These are phyloP conservation scores for Termitomyces sp. DNA, from an alignment of 768 basidiomycete species.

Conservation along the genomic window DNA sequence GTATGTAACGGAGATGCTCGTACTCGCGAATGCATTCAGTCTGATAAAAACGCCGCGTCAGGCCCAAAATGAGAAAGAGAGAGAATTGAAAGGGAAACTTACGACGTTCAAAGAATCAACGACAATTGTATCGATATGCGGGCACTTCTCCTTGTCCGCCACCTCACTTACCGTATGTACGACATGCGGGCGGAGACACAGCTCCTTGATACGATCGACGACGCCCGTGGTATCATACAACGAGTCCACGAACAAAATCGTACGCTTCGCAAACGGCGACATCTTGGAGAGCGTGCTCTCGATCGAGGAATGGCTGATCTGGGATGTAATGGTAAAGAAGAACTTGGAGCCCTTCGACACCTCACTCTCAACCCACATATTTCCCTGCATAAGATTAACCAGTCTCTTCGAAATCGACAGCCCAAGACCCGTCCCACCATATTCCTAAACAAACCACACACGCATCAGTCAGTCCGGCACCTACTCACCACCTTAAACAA, in stretches of 20 bases:
- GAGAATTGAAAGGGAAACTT: too few relatives aligned
- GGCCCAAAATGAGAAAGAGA: neutral
- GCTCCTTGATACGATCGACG: conserved; percentile 66
- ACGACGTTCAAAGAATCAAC: conserved; percentile 86
- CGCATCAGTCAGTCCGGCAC: neutral
- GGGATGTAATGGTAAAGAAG: conserved; percentile 93
- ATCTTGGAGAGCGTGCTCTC: conserved; percentile 75
- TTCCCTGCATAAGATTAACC: conserved; percentile 95
- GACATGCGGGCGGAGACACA: conserved; percentile 73
- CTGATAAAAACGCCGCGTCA: conserved; percentile 31
- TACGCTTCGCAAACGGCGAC: conserved; percentile 80
- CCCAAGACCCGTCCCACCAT: conserved; percentile 94
- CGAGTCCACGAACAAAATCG: conserved; percentile 91
- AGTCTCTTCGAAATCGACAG: conserved; percentile 97
- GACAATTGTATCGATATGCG: conserved; percentile 92
- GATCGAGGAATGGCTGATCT: conserved; percentile 69
- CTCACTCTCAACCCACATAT: conserved; percentile 98
- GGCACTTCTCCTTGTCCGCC: conserved; percentile 72
- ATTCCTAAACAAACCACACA: conserved; percentile 63
- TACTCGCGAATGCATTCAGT: conserved; percentile 87
- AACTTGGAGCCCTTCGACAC: conserved; percentile 90
- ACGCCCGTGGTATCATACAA: conserved; percentile 71
- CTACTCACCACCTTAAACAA: too few relatives aligned
- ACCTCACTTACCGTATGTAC: conserved; percentile 79
- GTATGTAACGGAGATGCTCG: conserved; percentile 94